These are phyloP conservation scores for Colletotrichum musae DNA, from an alignment of 2,329 filamentous ascomycete genomes.

Conservation along the genomic window DNA sequence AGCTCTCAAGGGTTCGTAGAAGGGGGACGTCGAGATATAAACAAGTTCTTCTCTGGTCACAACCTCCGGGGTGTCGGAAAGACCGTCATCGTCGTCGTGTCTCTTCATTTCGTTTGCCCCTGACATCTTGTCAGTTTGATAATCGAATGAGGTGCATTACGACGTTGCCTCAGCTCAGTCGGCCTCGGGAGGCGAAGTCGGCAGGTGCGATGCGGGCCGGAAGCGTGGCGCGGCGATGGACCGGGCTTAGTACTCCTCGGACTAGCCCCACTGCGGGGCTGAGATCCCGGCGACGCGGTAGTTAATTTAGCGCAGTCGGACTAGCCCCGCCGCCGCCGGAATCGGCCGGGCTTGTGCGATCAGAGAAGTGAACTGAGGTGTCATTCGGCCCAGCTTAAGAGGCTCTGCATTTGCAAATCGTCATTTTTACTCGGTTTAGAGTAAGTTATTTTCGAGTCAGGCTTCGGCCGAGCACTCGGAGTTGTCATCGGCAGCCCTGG, in stretches of 20 bases:
- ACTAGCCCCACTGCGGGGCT: constrained; percentile 14
- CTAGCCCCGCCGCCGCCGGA: constrained; percentile 3
- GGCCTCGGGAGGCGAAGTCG: neutral
- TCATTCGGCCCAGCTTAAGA: neutral
- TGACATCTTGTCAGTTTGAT: neutral
- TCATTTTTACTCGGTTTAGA: neutral
- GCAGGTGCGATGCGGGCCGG: constrained; percentile 6
- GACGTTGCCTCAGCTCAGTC: neutral
- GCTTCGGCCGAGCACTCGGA: constrained; percentile 1
- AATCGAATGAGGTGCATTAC: neutral
- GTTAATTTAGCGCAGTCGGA: constrained; percentile 19
- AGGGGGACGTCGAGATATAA: constrained; percentile 10
- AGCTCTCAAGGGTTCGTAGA: neutral
- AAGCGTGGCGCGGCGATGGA: constrained; percentile 19
- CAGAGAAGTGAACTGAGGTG: neutral
- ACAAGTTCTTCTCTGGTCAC: neutral
- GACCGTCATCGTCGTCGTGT: neutral
- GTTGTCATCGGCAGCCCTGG: neutral
- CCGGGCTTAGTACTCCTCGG: constrained; percentile 25
- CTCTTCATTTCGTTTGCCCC: constrained; percentile 2
- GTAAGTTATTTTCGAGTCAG: too few species aligned
- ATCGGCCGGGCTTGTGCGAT: neutral
- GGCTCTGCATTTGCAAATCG: neutral
- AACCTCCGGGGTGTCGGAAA: neutral
- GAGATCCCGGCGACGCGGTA: neutral